Evolutionary conservation across 23 red algal species (phyloP).

Genomic region (Pyropia haitanensis): DNA sequence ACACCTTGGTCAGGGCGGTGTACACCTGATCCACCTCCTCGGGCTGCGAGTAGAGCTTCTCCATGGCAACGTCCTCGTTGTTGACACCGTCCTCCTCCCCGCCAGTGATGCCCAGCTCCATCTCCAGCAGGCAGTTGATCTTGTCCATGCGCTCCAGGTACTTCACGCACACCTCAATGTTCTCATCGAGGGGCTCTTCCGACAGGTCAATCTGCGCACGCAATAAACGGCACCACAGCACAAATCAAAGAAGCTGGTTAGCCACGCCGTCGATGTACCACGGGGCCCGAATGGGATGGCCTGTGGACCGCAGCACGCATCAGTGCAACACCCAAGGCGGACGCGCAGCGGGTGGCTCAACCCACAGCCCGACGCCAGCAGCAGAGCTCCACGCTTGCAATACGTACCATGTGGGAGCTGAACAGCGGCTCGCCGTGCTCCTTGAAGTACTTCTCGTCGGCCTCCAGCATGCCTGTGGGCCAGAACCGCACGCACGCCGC

Average conservation of each 20-base stretch:
- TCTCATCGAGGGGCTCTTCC: constrained; percentile 61
- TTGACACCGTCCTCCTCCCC: constrained; percentile 70
- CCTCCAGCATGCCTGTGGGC: constrained; percentile 30
- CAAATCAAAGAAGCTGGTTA: too few relatives aligned
- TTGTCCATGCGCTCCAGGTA: constrained; percentile 48
- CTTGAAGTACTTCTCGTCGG: constrained; percentile 53
- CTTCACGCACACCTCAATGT: constrained; percentile 56
- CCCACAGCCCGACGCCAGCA: too few relatives aligned
- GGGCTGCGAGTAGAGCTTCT: constrained; percentile 66
- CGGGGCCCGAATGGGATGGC: too few relatives aligned
- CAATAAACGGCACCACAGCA: too few relatives aligned
- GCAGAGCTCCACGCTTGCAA: too few relatives aligned
- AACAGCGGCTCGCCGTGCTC: constrained; percentile 57
- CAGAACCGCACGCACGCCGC: too few relatives aligned
- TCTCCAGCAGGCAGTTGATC: constrained; percentile 66
- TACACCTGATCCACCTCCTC: constrained; percentile 62
- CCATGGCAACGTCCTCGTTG: constrained; percentile 45
- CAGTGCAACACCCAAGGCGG: too few relatives aligned
- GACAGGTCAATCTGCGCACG: constrained; percentile 22
- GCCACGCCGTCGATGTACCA: too few relatives aligned
- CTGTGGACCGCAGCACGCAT: too few relatives aligned
- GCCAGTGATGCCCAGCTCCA: constrained; percentile 71
- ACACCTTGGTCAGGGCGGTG: constrained; percentile 39
- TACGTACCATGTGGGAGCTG: constrained; percentile 47
- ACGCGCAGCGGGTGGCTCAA: too few relatives aligned